phyloP scores from a whole-genome alignment of 495 filamentous ascomycete species.

The Aspergillus biplanus region DNA sequence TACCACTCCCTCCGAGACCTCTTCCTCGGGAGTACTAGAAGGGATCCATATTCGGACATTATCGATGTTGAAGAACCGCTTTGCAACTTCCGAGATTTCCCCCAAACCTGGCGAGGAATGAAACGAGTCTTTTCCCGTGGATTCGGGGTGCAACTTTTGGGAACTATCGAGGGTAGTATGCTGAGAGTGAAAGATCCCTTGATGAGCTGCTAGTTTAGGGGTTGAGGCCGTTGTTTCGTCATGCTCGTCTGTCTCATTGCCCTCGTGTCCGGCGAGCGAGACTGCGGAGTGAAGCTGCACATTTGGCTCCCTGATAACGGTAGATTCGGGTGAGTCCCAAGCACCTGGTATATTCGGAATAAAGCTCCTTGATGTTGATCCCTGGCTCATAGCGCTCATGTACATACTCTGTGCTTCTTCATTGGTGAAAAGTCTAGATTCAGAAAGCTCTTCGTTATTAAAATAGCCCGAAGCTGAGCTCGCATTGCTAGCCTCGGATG shows the following conservation, averaged over 20 bases:
- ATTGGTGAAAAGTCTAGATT: slow-evolving; percentile 84
- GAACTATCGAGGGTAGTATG: slow-evolving; percentile 16
- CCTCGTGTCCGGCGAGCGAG: not conserved
- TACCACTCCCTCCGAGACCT: slow-evolving; percentile 9
- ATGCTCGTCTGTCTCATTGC: slow-evolving; percentile 13
- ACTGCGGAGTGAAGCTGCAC: slow-evolving; percentile 5
- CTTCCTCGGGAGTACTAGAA: slow-evolving; percentile 23
- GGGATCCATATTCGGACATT: slow-evolving; percentile 43
- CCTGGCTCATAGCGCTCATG: slow-evolving; percentile 71
- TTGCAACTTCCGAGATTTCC: slow-evolving; percentile 34
- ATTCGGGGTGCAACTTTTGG: slow-evolving; percentile 20
- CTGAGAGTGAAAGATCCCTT: slow-evolving; percentile 23
- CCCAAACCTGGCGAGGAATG: slow-evolving; percentile 26
- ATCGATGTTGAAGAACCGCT: slow-evolving; percentile 40
- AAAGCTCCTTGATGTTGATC: slow-evolving; percentile 35
- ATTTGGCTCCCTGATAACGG: slow-evolving; percentile 5
- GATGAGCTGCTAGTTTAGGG: slow-evolving; percentile 33
- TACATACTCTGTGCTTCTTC: slow-evolving; percentile 97
- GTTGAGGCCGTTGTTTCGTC: slow-evolving; percentile 31
- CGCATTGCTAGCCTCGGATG: slow-evolving; percentile 32
- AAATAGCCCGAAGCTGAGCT: slow-evolving; percentile 28
- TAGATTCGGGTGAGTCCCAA: slow-evolving; percentile 54
- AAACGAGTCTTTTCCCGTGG: slow-evolving; percentile 26
- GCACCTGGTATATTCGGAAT: slow-evolving; percentile 61
- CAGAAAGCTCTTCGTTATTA: slow-evolving; percentile 55